Conservation (phyloP, 208 protist species). For the Trypanosoma cruzi region DNA sequence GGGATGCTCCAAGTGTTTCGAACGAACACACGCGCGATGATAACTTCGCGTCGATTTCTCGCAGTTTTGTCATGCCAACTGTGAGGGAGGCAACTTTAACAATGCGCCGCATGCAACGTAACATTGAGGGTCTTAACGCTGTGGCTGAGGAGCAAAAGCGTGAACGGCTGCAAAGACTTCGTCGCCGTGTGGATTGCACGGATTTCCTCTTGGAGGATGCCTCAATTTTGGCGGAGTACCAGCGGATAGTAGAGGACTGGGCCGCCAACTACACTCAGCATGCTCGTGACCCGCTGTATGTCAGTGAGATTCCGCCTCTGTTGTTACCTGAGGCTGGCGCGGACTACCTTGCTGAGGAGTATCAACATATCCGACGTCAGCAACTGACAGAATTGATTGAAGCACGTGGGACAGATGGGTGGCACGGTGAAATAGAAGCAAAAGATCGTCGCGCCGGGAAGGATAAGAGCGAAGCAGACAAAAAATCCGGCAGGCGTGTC, state of each 20-base stretch:
- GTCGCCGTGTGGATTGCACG: conserved; percentile 19
- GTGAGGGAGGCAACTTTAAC: conserved; percentile 54
- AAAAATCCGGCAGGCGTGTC: conserved; percentile 17
- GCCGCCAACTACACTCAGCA: conserved; percentile 32
- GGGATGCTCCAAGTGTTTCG: neutral
- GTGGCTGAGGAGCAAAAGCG: conserved; percentile 70
- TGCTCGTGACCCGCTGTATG: conserved; percentile 38
- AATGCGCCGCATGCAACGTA: conserved; percentile 78
- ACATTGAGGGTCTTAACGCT: conserved; percentile 83
- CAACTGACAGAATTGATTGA: neutral
- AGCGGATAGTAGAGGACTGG: conserved; percentile 64
- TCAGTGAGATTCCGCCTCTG: conserved; percentile 44
- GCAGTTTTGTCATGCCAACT: conserved; percentile 70
- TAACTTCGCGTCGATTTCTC: conserved; percentile 24
- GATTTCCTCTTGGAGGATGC: conserved; percentile 27
- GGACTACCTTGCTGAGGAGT: conserved; percentile 63
- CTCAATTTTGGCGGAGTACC: conserved; percentile 38
- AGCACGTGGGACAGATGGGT: conserved; percentile 14
- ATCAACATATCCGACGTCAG: conserved; percentile 28
- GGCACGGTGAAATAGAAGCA: conserved; percentile 10
- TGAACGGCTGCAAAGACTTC: conserved; percentile 38
- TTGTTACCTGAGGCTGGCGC: conserved; percentile 56
- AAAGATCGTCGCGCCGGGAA: conserved; percentile 6
- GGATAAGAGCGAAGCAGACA: conserved; percentile 1
- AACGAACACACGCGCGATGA: neutral